Evolutionary conservation across 1,284 basidiomycete genomes (phyloP), one percentile per base, ranked within the genome.

Genomic region (Ganoderma lingzhi): DNA sequence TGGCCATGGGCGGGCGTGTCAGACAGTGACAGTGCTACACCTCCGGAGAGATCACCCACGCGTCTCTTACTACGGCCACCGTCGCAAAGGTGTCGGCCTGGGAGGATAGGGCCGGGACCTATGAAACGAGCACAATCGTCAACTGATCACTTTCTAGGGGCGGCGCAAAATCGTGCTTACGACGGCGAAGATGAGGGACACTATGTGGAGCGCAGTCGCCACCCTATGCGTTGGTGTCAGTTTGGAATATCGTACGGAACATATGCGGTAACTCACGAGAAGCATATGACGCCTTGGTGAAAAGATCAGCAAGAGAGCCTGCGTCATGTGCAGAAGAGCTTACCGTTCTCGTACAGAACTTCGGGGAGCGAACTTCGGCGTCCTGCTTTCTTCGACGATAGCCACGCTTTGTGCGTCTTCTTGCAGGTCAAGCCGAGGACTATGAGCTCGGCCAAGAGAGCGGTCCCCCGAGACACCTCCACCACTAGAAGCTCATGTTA

Each of bases 291-390:
- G 1, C 59, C 59, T 61, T 9, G 0, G n/a, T 41, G 14, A 39
- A 59, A 39, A 28, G 9, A 10, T 61, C n/a, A 61, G 59, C 23
- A 35, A 32, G 15, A 32, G 32, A 4, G 23, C 23, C 30, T 12
- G 10, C 30, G 2, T 17, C 53, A 28, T 10, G 12, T 23, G 8
- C 23, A 9, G 37, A 15, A 6, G 14, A 37, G n/a, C 23, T 23
- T n/a, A 61, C 59, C 59, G 15, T 61, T 61, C 10, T 44, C 23
- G 41, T n/a, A 61, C 39, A 61, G 19, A 3, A 61, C 59, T 0
- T 59, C 56, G 6, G 56, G 17, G 12, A 59, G 32, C 9, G 35
- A 39, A 3, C 19, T 23, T 5, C 6, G 19, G 0, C n/a, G 32
- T 8, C 17, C 17, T 39, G 56, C 35, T n/a, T 59, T 39, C 35